phyloP scores from a whole-genome alignment of 164 flowering plant species.

The Vitis rupestris region DNA sequence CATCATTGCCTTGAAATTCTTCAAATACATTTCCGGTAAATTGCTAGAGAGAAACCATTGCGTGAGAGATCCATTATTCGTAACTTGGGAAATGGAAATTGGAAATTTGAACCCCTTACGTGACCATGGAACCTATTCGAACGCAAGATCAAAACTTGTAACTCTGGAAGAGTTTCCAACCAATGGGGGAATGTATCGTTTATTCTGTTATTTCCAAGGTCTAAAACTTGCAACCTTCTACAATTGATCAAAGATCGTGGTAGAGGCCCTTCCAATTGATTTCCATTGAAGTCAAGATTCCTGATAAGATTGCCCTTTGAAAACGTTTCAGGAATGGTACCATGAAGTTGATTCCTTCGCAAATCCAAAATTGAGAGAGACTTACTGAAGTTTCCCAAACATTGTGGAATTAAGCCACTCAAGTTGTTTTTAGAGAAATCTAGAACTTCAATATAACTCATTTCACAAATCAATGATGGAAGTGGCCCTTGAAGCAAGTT shows the following conservation, averaged over 20 bases:
- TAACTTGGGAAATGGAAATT: background rate
- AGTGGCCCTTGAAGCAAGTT: too few relatives aligned
- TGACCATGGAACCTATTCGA: slow-evolving; percentile 1
- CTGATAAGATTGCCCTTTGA: too few relatives aligned
- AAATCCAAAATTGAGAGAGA: background rate
- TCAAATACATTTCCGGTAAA: slow-evolving; percentile 4
- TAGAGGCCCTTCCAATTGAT: too few relatives aligned
- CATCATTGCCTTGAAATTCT: slow-evolving; percentile 1
- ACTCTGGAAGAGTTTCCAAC: slow-evolving; percentile 2
- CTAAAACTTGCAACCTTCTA: too few relatives aligned
- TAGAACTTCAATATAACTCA: background rate
- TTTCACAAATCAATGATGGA: too few relatives aligned
- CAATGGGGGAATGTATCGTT: slow-evolving; percentile 8
- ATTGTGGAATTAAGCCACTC: too few relatives aligned
- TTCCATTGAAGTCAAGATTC: too few relatives aligned
- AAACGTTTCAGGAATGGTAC: slow-evolving; percentile 3
- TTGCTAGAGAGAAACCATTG: slow-evolving; percentile 8
- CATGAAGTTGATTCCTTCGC: slow-evolving; percentile 6
- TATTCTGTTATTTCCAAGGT: too few relatives aligned
- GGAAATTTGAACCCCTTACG: too few relatives aligned
- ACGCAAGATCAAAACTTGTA: slow-evolving; percentile 5
- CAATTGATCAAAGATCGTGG: too few relatives aligned
- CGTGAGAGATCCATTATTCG: slow-evolving; percentile 6
- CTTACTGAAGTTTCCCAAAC: too few relatives aligned
- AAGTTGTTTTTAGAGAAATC: too few relatives aligned